These are phyloP conservation scores for Xylogone sp. DNA, from an alignment of 2,329 filamentous ascomycete genomes.

Conservation along the genomic window DNA sequence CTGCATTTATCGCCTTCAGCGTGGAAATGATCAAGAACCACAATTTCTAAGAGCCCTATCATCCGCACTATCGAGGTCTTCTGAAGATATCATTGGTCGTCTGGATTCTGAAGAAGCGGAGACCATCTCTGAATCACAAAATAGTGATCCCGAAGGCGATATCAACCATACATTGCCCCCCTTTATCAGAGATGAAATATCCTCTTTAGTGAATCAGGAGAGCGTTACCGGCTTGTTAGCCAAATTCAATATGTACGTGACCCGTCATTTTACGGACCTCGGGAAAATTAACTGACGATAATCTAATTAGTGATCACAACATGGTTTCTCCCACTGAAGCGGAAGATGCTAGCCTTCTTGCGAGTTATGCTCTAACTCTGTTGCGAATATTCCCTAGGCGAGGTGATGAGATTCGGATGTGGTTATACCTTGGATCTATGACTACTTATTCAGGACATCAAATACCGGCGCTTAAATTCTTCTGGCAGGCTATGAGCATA, in stretches of 20 bases:
- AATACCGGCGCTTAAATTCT: conserved; percentile 72
- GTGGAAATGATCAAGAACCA: conserved; percentile 31
- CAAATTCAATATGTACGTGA: conserved; percentile 26
- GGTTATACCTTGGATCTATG: conserved; percentile 69
- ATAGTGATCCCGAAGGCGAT: conserved; percentile 20
- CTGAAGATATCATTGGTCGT: conserved; percentile 46
- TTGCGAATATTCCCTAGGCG: conserved; percentile 78
- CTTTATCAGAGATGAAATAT: conserved; percentile 63
- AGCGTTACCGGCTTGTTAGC: conserved; percentile 55
- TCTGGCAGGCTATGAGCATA: conserved; percentile 67
- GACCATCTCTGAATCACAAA: conserved; percentile 16
- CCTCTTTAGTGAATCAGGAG: conserved; percentile 69
- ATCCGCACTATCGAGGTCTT: conserved; percentile 48
- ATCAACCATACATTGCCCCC: conserved; percentile 34
- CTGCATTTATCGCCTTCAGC: conserved; percentile 43
- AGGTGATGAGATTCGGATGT: conserved; percentile 91
- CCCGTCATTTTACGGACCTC: neutral
- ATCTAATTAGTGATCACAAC: conserved; percentile 1
- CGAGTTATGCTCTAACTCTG: conserved; percentile 82
- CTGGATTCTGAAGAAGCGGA: conserved; percentile 43
- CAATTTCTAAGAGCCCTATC: conserved; percentile 49
- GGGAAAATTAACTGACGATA: neutral
- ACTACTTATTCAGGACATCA: conserved; percentile 26
- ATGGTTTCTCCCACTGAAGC: conserved; percentile 20
- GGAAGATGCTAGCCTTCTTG: conserved; percentile 66